These are phyloP conservation scores for Tuber calosporum DNA, from an alignment of 495 filamentous ascomycete genomes.

Conservation along the genomic window DNA sequence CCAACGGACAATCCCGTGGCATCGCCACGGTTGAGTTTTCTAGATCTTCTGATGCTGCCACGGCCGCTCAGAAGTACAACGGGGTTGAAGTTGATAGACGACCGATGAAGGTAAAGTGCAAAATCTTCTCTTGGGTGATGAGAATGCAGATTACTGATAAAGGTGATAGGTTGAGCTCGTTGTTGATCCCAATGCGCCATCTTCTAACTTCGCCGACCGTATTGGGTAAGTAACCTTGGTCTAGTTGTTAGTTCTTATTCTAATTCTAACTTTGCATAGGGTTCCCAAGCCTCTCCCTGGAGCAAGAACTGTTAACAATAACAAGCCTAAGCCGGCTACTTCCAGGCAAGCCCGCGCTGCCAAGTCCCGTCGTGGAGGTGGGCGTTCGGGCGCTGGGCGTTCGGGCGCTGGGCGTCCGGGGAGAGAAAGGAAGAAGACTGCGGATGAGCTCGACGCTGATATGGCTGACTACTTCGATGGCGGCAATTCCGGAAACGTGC, in stretches of 20 bases:
- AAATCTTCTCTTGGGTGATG: neutral
- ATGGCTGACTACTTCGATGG: conserved; percentile 82
- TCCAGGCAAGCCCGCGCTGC: conserved; percentile 42
- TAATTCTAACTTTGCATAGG: conserved; percentile 43
- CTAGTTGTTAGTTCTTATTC: conserved; percentile 20
- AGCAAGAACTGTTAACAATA: conserved; percentile 13
- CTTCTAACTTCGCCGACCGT: conserved; percentile 68
- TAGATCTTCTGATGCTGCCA: conserved; percentile 67
- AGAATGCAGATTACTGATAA: conserved; percentile 33
- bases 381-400: conserved; percentile 46
- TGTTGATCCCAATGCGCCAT: conserved; percentile 62
- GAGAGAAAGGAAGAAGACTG: conserved; percentile 66
- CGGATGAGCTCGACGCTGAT: conserved; percentile 85
- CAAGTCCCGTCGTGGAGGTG: conserved; percentile 50
- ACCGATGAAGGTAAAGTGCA: conserved; percentile 70
- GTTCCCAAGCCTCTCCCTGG: conserved; percentile 54
- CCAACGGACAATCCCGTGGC: conserved; percentile 82
- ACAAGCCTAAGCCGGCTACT: conserved; percentile 71
- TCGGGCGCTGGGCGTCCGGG: conserved; percentile 18
- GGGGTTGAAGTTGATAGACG: conserved; percentile 79
- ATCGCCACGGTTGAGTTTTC: conserved; percentile 73
- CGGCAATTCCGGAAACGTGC: conserved; percentile 38
- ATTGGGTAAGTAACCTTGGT: conserved; percentile 55
- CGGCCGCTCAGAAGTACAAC: conserved; percentile 74
- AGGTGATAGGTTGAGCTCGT: conserved; percentile 73